phyloP scores from a whole-genome alignment of 2,329 filamentous ascomycete species.

The Venturia asperata region DNA sequence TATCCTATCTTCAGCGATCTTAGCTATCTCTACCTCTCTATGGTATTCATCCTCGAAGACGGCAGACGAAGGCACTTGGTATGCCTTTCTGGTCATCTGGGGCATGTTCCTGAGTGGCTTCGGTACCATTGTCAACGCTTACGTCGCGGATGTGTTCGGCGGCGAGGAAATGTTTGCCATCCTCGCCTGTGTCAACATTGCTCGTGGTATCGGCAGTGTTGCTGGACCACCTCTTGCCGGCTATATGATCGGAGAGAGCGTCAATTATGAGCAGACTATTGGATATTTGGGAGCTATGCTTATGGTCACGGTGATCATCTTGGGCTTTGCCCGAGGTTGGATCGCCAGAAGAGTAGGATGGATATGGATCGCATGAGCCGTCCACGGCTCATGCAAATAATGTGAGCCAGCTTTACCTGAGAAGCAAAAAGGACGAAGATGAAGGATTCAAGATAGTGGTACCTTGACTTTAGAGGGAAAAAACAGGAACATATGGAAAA shows the following conservation, averaged over 20 bases:
- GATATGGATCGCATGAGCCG: neutral
- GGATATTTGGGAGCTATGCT: neutral
- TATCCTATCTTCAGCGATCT: neutral
- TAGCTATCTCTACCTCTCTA: neutral
- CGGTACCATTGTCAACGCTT: neutral
- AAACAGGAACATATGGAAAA: no score
- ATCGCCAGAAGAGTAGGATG: neutral
- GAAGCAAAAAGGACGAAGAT: no score
- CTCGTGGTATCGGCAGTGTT: conserved; percentile 1
- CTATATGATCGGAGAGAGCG: neutral
- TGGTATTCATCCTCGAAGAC: neutral
- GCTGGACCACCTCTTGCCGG: conserved; percentile 2
- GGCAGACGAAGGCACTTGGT: neutral
- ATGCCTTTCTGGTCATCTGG: neutral
- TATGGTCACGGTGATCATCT: neutral
- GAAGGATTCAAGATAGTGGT: no score
- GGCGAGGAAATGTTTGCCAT: neutral
- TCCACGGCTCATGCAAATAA: neutral
- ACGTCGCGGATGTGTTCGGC: neutral
- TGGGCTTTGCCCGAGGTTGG: neutral
- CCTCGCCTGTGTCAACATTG: neutral
- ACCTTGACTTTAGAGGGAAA: no score
- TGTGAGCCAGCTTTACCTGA: no score
- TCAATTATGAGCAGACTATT: neutral
- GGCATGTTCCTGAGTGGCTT: neutral